Base-by-base conservation (phyloP, 163 green algal species). In the Scenedesmus sp. region DNA sequence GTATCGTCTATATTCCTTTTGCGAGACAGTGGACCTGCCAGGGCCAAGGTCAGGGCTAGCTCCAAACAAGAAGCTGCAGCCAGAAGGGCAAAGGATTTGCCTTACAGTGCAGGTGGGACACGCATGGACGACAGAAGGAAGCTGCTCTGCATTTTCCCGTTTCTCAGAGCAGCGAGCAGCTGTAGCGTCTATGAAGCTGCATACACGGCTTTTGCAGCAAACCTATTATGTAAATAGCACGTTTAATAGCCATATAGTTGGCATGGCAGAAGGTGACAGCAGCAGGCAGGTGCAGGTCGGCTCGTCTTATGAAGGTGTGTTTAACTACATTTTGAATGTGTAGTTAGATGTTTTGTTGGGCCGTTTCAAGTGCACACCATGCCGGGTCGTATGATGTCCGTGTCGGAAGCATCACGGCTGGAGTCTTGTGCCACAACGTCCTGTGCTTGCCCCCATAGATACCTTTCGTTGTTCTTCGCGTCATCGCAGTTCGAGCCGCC, bases 391-490 rank as follows among this genome's bases (percentile, higher is more conserved):
- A 79, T 52, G 2, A 15, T 15, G 13, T 46, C 23, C 70, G 70
- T 79, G 70, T 79, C 70, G 70, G 70, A 79, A 79, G 70, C 70
- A 79, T 79, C 70, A 79, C 70, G 70, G 70, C 70, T 79, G 5
- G 34, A 15, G 70, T 79, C 23, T 23, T 2, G n/a, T 76, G 23
- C 70, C 7, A 79, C 23, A 52, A 15, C 3, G 23, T 52, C 6
- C 70, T 79, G 70, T 79, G 5, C 70, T 79, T 23, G 13, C 23
- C 70, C 70, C 13, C 70, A 79, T 23, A 18, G 46, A 23, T 79
- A 23, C 20, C 4, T 79, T 52, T 79, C 15, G 70, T 15, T 79
- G 23, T 52, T 52, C 23, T 2, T 46, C 13, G 23, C 23, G 3
- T 79, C 2, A 2, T 52, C 23, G 23, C 70, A 79, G 70, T 15